Evolutionary conservation across 768 basidiomycete genomes (phyloP).

Genomic region (Boletus bicolor): DNA sequence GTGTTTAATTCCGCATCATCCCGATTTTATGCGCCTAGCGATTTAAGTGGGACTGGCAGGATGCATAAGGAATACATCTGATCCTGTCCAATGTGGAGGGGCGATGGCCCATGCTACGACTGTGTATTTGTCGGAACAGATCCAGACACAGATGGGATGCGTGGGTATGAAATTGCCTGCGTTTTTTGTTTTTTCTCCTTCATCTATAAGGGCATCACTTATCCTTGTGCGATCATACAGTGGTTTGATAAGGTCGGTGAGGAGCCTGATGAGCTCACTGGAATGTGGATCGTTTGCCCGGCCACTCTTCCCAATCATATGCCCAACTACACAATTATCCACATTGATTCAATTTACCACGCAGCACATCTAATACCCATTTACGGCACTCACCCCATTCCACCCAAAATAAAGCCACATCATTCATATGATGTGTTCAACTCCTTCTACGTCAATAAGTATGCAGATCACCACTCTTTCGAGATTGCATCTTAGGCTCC

Average conservation of each 20-base stretch:
- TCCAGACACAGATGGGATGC: conserved; percentile 12
- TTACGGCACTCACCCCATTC: conserved; percentile 15
- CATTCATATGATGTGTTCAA: conserved; percentile 9
- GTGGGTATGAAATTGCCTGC: conserved; percentile 14
- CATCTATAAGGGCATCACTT: conserved; percentile 2
- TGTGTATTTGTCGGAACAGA: conserved; percentile 23
- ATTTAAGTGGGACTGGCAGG: conserved; percentile 21
- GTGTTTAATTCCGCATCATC: conserved; percentile 25
- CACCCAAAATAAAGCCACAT: not conserved
- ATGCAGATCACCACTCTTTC: too few relatives aligned
- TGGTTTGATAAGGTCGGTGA: conserved; percentile 24
- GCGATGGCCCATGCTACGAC: conserved; percentile 11
- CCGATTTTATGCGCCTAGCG: conserved; percentile 29
- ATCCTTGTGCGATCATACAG: conserved; percentile 21
- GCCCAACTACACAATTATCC: conserved; percentile 18
- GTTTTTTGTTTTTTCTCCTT: conserved; percentile 26
- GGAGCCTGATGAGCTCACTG: conserved; percentile 20
- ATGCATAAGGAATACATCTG: conserved; percentile 30
- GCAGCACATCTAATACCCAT: conserved; percentile 31
- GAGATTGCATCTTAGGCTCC: too few relatives aligned
- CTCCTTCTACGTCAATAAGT: conserved; percentile 16
- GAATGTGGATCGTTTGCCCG: conserved; percentile 31
- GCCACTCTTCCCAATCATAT: not conserved
- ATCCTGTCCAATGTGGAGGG: conserved; percentile 21
- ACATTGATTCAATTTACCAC: conserved; percentile 30